Evolutionary conservation across 1,139 yeast genomes (phyloP).

Genomic region (Yamadazyma atmosphaerica): DNA sequence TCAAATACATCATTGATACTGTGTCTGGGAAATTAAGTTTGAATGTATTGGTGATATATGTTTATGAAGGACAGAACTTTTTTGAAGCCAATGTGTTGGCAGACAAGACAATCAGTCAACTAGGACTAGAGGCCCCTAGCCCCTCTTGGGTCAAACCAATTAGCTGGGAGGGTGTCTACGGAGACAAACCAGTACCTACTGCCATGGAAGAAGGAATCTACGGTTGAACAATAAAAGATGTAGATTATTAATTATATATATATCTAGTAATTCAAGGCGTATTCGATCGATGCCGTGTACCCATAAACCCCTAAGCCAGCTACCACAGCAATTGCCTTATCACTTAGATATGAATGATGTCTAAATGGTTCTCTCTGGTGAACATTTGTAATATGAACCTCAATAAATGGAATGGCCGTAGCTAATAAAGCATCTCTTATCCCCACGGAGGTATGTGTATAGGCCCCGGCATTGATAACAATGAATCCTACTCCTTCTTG

Average conservation of each 20-base stretch:
- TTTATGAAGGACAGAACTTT: slow-evolving; percentile 88
- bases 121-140: slow-evolving; percentile 21
- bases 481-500: slow-evolving; percentile 39
- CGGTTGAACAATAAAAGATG: slow-evolving; percentile 39
- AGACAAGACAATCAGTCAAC: slow-evolving; percentile 27
- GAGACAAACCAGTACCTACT: slow-evolving; percentile 62
- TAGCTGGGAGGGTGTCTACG: slow-evolving; percentile 88
- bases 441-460: slow-evolving; percentile 52
- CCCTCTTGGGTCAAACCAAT: slow-evolving; percentile 54
- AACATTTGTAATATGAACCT: slow-evolving; percentile 50
- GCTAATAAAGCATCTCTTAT: slow-evolving; percentile 50
- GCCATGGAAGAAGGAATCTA: slow-evolving; percentile 79
- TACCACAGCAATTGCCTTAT: slow-evolving; percentile 49
- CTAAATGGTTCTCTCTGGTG: slow-evolving; percentile 52
- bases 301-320: slow-evolving; percentile 52
- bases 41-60: slow-evolving; percentile 48
- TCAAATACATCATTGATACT: slow-evolving; percentile 14
- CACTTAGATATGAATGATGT: slow-evolving; percentile 49
- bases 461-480: slow-evolving; percentile 52
- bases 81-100: slow-evolving; percentile 68
- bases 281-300: slow-evolving; percentile 49
- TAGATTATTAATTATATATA: neutral
- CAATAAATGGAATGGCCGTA: slow-evolving; percentile 49
- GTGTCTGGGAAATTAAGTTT: slow-evolving; percentile 15
- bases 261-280: slow-evolving; percentile 37